A percentile compares a stretch with the other conserved stretches of the same genome.
Conservation (phyloP, 2,329 filamentous ascomycete genomes). For the Sclerotiophoma versabilis region DNA sequence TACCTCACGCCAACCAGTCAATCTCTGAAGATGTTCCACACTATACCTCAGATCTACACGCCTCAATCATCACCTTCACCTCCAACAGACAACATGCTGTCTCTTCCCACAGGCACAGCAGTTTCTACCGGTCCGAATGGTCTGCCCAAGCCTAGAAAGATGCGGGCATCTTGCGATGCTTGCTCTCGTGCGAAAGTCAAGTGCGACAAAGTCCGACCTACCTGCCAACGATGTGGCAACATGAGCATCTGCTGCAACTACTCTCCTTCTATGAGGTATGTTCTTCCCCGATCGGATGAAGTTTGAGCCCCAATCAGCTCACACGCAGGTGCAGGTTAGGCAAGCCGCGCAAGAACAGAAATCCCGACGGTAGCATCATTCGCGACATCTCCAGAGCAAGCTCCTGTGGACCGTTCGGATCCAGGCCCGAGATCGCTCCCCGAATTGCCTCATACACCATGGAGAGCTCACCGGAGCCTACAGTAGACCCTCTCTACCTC, state of each 20-base stretch:
- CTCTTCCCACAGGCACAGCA: slow-evolving; percentile 27
- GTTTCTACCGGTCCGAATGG: slow-evolving; percentile 31
- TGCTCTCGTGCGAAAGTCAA: slow-evolving; percentile 50
- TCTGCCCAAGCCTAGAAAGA: slow-evolving; percentile 45
- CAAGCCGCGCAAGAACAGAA: slow-evolving; percentile 48
- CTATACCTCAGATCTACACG: slow-evolving; percentile 34
- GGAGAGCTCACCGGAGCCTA: slow-evolving; percentile 47
- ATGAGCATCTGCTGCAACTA: slow-evolving; percentile 51
- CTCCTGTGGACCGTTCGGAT: slow-evolving; percentile 39
- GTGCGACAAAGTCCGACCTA: slow-evolving; percentile 48
- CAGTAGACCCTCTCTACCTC: slow-evolving; percentile 43
- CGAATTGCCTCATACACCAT: slow-evolving; percentile 38
- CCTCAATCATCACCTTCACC: slow-evolving; percentile 34
- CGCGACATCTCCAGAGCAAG: slow-evolving; percentile 45
- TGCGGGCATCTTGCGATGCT: slow-evolving; percentile 49
- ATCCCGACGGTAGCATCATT: slow-evolving; percentile 45
- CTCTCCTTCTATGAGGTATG: slow-evolving; percentile 50
- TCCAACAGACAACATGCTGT: slow-evolving; percentile 33
- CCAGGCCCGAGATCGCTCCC: slow-evolving; percentile 42
- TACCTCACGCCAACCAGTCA: slow-evolving; percentile 21
- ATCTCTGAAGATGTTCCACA: slow-evolving; percentile 40
- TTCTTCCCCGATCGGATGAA: not conserved
- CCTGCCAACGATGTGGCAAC: slow-evolving; percentile 46
- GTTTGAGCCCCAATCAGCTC: slow-evolving; percentile 14
- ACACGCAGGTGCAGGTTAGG: slow-evolving; percentile 36